Evolutionary conservation across 805 yeast genomes (phyloP), one percentile per base, ranked within the genome.

Genomic region (Candida anglica): DNA sequence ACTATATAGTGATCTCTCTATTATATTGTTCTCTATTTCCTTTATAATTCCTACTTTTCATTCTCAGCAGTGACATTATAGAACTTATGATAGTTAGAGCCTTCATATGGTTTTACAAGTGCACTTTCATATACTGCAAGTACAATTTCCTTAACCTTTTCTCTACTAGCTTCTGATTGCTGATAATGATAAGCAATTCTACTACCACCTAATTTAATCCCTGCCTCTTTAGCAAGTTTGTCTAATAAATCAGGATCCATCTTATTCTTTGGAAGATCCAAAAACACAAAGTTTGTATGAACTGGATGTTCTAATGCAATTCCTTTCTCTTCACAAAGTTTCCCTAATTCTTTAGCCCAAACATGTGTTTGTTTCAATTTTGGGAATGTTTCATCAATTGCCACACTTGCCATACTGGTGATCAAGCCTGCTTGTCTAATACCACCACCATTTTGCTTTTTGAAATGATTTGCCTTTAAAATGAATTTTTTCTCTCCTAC

Each of bases 371-470:
- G 47, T 30, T 53, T 50, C 50, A 80, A 66, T 36, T 77, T 71
- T 20, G 76, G 64, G 65, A 84, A 79, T 50, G 83, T 84, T 43
- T 81, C 80, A 35, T 84, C 79, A 34, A 89, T 68, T 17, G 95
- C 94, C 33, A 71, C 68, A n/a, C 69, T 56, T 3, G 95, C 96
- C 85, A 89, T 88, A 35, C 76, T 69, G 5, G 91, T 68, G 48
- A 89, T 69, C 60, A 86, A 62, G 37, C 97, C 97, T 24, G 83
- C 70, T 63, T 89, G 97, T 55, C 97, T 73, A 32, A 89, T 77
- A 43, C 96, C 96, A 47, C 96, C 96, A 53, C 97, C 97, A 44
- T 77, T 76, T 63, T 89, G 96, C 52, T 89, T 89, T 47, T 85
- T 82, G 66, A 88, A 83, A 61, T 88, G 95, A 54, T 79, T 81